phyloP scores from a whole-genome alignment of 306 rosid species.

The Phaseolus lunatus region DNA sequence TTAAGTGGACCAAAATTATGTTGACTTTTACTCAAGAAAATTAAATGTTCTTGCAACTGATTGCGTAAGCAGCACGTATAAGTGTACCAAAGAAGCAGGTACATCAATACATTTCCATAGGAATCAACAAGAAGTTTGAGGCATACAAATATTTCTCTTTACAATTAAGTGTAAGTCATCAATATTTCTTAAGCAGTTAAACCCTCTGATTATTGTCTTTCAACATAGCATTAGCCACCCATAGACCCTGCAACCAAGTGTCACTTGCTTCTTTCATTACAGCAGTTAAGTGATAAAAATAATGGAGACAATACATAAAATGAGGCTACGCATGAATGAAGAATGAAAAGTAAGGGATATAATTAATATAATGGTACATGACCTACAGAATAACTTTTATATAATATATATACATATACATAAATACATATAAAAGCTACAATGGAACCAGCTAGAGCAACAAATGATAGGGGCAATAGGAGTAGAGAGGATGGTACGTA shows the following conservation, averaged over 20 bases:
- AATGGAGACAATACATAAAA: constrained; percentile 37
- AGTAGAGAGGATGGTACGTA: constrained; percentile 38
- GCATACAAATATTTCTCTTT: background rate
- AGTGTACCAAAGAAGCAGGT: constrained; percentile 7
- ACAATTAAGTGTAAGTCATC: background rate
- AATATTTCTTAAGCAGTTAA: background rate
- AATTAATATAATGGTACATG: constrained; percentile 42
- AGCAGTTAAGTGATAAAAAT: constrained; percentile 4
- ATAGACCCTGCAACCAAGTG: constrained; percentile 5
- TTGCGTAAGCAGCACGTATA: constrained; percentile 27
- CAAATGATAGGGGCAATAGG: constrained; percentile 36
- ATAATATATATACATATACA: background rate
- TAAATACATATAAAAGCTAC: constrained; percentile 33
- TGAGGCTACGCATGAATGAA: constrained; percentile 19
- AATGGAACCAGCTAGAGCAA: constrained; percentile 43
- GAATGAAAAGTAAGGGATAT: constrained; percentile 43
- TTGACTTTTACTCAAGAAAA: constrained; percentile 19
- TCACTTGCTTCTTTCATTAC: constrained; percentile 10
- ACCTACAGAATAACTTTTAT: constrained; percentile 26
- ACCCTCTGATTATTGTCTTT: background rate
- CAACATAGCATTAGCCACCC: constrained; percentile 25
- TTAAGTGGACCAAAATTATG: constrained; percentile 36
- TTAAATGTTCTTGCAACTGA: constrained; percentile 25
- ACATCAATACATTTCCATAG: constrained; percentile 19
- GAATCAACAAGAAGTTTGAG: constrained; percentile 30